A percentile compares a stretch with the other conserved stretches of the same genome.
These are phyloP conservation scores for Candida xyloterini DNA, from an alignment of 805 yeast species.

Conservation along the genomic window DNA sequence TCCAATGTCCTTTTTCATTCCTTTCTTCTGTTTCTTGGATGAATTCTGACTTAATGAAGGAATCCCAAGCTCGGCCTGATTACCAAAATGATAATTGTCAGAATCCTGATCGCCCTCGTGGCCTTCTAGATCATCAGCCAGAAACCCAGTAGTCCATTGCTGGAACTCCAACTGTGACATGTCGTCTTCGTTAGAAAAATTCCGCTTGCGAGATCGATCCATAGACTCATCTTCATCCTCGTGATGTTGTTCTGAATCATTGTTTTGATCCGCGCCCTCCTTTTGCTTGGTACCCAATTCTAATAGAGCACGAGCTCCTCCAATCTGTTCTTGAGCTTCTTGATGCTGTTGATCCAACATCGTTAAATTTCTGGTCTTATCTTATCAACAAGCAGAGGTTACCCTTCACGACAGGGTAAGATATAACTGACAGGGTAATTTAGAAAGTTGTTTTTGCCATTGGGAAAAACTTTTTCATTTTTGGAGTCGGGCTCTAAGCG, in stretches of 20 bases:
- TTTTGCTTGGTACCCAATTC: conserved; percentile 24
- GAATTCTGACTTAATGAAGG: conserved; percentile 14
- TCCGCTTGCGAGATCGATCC: conserved; percentile 33
- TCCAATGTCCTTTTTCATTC: conserved; percentile 8
- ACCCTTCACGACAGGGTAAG: conserved; percentile 15
- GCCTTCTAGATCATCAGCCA: conserved; percentile 40
- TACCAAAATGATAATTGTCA: conserved; percentile 13
- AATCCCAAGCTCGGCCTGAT: conserved; percentile 15
- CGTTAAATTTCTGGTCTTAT: conserved; percentile 5
- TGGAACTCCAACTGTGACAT: conserved; percentile 46
- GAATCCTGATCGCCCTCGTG: conserved; percentile 18
- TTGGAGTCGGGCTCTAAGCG: not conserved
- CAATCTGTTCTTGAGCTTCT: conserved; percentile 22
- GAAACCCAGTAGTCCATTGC: conserved; percentile 51
- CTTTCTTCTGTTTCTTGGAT: conserved; percentile 12
- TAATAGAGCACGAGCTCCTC: conserved; percentile 31
- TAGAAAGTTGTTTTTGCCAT: not conserved
- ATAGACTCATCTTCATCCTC: conserved; percentile 75
- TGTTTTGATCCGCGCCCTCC: conserved; percentile 14
- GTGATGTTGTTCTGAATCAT: conserved; percentile 21
- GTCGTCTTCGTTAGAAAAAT: conserved; percentile 39
- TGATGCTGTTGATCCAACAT: conserved; percentile 9
- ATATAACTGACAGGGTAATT: conserved; percentile 12
- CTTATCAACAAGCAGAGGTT: conserved; percentile 11
- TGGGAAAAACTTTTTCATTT: not conserved